A percentile compares a stretch with the other conserved stretches of the same genome.
Conservation (phyloP, 768 basidiomycete genomes). For the Mycena vulgaris region DNA sequence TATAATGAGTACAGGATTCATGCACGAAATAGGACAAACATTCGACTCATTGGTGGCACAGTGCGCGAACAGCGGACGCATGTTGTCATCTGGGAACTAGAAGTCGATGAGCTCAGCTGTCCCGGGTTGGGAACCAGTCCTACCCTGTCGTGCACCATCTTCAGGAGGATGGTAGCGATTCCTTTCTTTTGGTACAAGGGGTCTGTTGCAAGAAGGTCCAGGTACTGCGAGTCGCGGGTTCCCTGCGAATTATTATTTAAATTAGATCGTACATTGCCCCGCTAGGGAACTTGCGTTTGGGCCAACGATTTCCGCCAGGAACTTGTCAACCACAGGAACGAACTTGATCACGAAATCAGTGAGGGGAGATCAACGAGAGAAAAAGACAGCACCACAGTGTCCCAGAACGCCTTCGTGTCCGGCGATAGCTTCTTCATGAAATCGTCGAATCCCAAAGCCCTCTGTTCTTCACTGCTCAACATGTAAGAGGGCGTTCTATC, state of each 20-base stretch:
- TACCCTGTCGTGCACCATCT: neutral
- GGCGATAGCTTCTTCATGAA: constrained; percentile 44
- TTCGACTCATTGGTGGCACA: no score
- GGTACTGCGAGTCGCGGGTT: neutral
- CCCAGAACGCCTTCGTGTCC: neutral
- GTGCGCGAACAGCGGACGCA: no score
- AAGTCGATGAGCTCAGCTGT: no score
- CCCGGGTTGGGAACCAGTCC: no score
- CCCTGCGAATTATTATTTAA: neutral
- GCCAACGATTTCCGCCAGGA: neutral
- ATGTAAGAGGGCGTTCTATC: no score
- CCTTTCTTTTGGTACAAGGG: neutral
- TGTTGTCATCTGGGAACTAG: no score
- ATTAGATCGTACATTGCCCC: neutral
- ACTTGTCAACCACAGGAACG: neutral
- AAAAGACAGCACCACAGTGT: neutral
- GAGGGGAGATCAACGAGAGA: neutral
- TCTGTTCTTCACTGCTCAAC: constrained; percentile 43
- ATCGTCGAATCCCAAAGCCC: constrained; percentile 45
- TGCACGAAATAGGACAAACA: no score
- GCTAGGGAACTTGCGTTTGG: neutral
- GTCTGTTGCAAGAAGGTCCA: neutral
- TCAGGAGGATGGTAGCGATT: neutral
- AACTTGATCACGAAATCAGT: neutral
- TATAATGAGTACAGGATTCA: no score